Base-by-base conservation (phyloP, 73 alveolate genomes). In the Paramecium sonneborni region DNA sequence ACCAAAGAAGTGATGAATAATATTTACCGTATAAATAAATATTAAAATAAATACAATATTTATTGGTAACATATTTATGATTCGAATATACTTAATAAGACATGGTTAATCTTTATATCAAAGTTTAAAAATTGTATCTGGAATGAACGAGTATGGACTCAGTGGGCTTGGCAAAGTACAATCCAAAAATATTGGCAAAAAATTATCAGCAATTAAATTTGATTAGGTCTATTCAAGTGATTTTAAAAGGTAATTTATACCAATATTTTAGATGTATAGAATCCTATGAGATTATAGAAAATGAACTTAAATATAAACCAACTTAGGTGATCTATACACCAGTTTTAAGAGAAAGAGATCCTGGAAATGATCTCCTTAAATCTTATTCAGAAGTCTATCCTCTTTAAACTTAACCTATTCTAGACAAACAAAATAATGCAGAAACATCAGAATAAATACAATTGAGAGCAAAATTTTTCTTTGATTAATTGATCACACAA, bases 261-360 rank as follows among this genome's bases (percentile, higher is more conserved):
- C 11, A 14, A 38, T 15, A 20, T 12, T 72, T 32, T 35, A 72
- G 90, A 44, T 79, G 90, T n/a, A 23, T 79, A 10, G 90, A 79
- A 46, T 43, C 90, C 2, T 79, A 79, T 79, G 32, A 79, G 24
- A 7, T 21, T 20, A 79, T 79, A 1, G 90, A 79, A 44, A 12
- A 39, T 6, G 44, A 43, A 46, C 74, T 79, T 12, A 79, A 39
- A 6, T 23, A 38, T 79, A 79, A 79, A 3, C 90, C 90, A 8
- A 8, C 46, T 2, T 5, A 23, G 20, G 90, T 79, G 44, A 43
- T 18, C 18, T 79, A 43, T 41, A 43, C 90, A 23, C 76, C 69
- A 6, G 14, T 79, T 23, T 79, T 79, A 24, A 79, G 90, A 46
- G 90, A 79, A 23, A 79, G 90, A 46, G 90, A 79, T 44, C 90